phyloP scores from a whole-genome alignment of 495 filamentous ascomycete genomes.

The Elasticomyces elasticus region DNA sequence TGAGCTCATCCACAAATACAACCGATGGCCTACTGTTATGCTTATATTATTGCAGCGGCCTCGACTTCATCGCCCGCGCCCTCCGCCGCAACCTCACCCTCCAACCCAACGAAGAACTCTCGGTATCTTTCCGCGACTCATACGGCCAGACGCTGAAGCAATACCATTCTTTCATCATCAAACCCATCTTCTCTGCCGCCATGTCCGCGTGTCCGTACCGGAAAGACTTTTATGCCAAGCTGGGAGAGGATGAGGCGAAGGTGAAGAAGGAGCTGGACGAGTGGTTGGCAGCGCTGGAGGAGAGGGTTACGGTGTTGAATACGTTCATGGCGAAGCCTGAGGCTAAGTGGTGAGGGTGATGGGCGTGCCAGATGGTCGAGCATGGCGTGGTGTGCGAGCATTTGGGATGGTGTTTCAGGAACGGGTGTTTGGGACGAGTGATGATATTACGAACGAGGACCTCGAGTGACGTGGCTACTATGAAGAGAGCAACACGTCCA shows the following conservation, averaged over 20 bases:
- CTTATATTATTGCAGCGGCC: constrained; percentile 46
- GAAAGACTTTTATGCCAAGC: constrained; percentile 78
- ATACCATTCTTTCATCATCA: constrained; percentile 77
- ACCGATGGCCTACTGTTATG: not conserved
- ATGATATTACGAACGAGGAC: too few relatives aligned
- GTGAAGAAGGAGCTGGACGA: constrained; percentile 49
- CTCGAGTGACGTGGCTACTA: too few relatives aligned
- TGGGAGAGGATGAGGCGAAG: constrained; percentile 56
- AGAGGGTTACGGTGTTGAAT: constrained; percentile 35
- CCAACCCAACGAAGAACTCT: constrained; percentile 56
- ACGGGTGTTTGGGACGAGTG: too few relatives aligned
- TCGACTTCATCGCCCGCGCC: constrained; percentile 82
- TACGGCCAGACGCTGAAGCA: constrained; percentile 80
- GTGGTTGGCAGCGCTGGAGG: constrained; percentile 68
- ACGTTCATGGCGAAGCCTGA: constrained; percentile 26
- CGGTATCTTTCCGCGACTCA: constrained; percentile 72
- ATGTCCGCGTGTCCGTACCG: constrained; percentile 89
- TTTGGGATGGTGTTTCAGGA: too few relatives aligned
- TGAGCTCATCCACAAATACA: constrained; percentile 32
- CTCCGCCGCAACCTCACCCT: constrained; percentile 66
- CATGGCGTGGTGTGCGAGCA: too few relatives aligned
- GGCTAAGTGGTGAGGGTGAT: constrained; percentile 11
- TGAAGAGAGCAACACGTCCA: too few relatives aligned
- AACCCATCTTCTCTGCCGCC: constrained; percentile 80
- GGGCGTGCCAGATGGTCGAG: too few relatives aligned